Base-by-base conservation (phyloP, 139 green algal species). In the Zygnema cylindricum region DNA sequence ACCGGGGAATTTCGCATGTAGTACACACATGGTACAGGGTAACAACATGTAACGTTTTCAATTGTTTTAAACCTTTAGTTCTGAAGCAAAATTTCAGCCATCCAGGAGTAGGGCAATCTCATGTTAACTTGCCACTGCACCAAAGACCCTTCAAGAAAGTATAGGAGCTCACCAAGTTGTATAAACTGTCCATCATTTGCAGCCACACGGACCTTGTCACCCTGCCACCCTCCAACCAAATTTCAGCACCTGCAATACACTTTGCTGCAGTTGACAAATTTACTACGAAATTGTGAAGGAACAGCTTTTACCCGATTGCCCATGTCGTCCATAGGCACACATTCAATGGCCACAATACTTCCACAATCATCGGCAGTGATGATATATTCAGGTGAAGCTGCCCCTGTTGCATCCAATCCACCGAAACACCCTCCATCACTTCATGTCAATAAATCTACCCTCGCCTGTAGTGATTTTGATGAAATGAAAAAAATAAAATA, bases 291-390 rank as follows among this genome's bases (percentile, higher is more conserved):
- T 69, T 2, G 22, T 83, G 35, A 33, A 21, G 32, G 16, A 69
- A 16, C n/a, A 30, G 23, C 57, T 25, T 69, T 76, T 32, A 41
- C 78, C 78, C 69, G 33, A 87, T 71, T 54, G 40, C 57, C 57
- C 25, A 43, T 42, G 30, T 90, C 81, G 69, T 90, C 86, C 21
- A 90, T 84, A 1, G 86, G 86, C 16, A 91, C n/a, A 82, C 86
- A 90, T 69, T 90, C 86, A 36, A 90, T 79, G 0, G 81, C 38
- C 23, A 90, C 49, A 35, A 85, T 79, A 23, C 32, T 63, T 35
- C 43, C n/a, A 35, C 55, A 79, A 38, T 90, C 86, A 82, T 90
- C 86, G 0, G 86, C 86, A 43, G 81, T 90, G n/a, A 90, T 63
- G 1, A 38, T 41, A 41, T 90, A 90, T 36, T 90, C 86, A 43